A percentile compares a stretch with the other conserved stretches of the same genome.
phyloP scores from a whole-genome alignment of 306 rosid species.

The Hippophae tibetana region DNA sequence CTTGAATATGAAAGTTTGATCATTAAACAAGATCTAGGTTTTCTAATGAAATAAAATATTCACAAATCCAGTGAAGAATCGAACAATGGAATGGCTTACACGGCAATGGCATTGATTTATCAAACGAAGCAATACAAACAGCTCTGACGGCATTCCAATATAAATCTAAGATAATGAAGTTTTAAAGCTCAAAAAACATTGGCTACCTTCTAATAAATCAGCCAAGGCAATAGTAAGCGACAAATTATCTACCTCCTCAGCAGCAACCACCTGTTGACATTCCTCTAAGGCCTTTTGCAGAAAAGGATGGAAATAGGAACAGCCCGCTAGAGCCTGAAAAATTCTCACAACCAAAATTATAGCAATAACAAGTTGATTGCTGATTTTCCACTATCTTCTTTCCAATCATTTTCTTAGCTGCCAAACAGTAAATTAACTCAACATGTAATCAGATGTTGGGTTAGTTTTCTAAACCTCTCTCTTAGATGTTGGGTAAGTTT shows the following conservation, averaged over 20 bases:
- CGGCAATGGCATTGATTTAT: too few species aligned
- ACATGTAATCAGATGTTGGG: too few species aligned
- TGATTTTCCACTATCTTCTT: background rate
- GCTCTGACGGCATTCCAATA: too few species aligned
- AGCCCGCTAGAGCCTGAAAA: constrained; percentile 76
- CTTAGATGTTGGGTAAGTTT: too few species aligned
- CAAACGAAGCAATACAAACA: too few species aligned
- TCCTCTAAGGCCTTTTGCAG: constrained; percentile 40
- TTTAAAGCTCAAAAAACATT: background rate
- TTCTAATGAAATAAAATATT: too few species aligned
- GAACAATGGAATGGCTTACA: too few species aligned
- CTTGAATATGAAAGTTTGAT: too few species aligned
- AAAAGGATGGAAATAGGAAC: constrained; percentile 56
- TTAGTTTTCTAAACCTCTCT: too few species aligned
- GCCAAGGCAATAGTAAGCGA: constrained; percentile 63
- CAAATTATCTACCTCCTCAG: constrained; percentile 35
- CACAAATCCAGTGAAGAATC: too few species aligned
- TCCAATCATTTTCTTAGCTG: background rate
- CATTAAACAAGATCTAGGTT: too few species aligned
- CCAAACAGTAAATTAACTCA: background rate
- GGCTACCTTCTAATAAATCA: constrained; percentile 55
- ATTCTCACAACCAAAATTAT: constrained; percentile 1
- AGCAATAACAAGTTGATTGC: background rate
- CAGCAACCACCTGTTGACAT: constrained; percentile 21
- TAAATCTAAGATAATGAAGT: background rate